Evolutionary conservation across 371 early-diverging fungal species (phyloP), one percentile per base, ranked within the genome.

Genomic region (Mucor irregularis): DNA sequence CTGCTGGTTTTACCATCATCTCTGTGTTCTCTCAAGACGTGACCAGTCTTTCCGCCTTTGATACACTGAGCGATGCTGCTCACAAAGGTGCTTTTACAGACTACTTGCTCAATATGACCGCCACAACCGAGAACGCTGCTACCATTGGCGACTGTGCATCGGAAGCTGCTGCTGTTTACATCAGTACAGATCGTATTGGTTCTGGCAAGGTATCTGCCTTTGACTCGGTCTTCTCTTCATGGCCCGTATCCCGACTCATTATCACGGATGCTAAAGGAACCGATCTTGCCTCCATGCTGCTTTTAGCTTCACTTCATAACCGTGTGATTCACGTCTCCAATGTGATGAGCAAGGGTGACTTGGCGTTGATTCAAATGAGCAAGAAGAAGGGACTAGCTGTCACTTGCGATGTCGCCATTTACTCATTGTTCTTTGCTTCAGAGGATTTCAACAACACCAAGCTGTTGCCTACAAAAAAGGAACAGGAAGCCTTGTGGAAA

Each of bases 361-460:
- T 98, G 58, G 84, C 81, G 11, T 73, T 96, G 68, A 90, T 98
- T 45, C 73, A 79, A 14, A 80, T 95, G 71, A 85, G 86, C 61
- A 96, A 95, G 80, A 86, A 92, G 46, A 90, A 90, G 68, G 94
- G 91, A n/a, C 76, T 94, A n/a, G 65, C 76, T 22, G 92, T 95
- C 25, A 94, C 95, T 14, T 98, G 95, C 75, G 98, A 96, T 65
- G 94, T 94, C 16, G 68, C 84, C 30, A 81, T 94, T n/a, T 88
- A 90, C 63, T 71, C 88, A 19, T 75, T 96, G 45, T 95, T 95
- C 80, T 77, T 90, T 49, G 66, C 73, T 16, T 68, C 68, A 10
- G 81, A 77, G 38, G 80, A 81, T 33, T 64, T 66, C 37, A 65
- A 66, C 34, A 62, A 70, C 33, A 70, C 77, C 53, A 56, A 69